Evolutionary conservation across 164 flowering plant species (phyloP).

Genomic region (Annona cherimola): DNA sequence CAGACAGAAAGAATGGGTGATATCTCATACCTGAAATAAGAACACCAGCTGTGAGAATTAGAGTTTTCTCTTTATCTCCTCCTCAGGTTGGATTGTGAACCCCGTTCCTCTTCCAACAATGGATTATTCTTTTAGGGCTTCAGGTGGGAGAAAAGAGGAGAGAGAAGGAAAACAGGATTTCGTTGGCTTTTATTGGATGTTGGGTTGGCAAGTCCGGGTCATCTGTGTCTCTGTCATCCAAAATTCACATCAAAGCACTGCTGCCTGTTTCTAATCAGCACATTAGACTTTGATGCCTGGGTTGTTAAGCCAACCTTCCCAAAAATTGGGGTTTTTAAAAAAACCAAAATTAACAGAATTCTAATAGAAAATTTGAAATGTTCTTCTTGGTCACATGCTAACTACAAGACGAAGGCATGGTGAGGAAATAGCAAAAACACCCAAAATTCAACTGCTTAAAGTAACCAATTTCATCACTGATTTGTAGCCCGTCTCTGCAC

Average conservation of each 20-base stretch:
- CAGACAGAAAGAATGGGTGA: not conserved
- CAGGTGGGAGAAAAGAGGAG: not conserved
- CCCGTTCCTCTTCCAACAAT: not conserved
- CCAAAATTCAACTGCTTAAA: too few relatives aligned
- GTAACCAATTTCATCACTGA: too few relatives aligned
- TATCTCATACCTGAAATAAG: not conserved
- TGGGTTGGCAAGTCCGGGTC: not conserved
- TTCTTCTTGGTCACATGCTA: too few relatives aligned
- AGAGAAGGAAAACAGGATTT: not conserved
- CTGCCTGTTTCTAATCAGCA: not conserved
- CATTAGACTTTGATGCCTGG: too few relatives aligned
- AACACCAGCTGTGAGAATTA: not conserved
- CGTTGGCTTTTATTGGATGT: not conserved
- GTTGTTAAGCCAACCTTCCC: too few relatives aligned
- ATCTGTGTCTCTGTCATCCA: not conserved
- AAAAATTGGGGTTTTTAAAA: too few relatives aligned
- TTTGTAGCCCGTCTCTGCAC: too few relatives aligned
- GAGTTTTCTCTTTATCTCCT: not conserved
- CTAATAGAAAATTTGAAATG: too few relatives aligned
- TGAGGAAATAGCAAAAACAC: too few relatives aligned
- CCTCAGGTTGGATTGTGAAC: not conserved
- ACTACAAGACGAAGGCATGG: too few relatives aligned
- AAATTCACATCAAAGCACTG: not conserved
- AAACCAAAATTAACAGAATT: too few relatives aligned
- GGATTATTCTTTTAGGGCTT: not conserved